Percentiles rank a stretch among this genome's conserved stretches.
These are phyloP conservation scores for Saturnispora bothae DNA, from an alignment of 805 yeast genomes.

Conservation along the genomic window DNA sequence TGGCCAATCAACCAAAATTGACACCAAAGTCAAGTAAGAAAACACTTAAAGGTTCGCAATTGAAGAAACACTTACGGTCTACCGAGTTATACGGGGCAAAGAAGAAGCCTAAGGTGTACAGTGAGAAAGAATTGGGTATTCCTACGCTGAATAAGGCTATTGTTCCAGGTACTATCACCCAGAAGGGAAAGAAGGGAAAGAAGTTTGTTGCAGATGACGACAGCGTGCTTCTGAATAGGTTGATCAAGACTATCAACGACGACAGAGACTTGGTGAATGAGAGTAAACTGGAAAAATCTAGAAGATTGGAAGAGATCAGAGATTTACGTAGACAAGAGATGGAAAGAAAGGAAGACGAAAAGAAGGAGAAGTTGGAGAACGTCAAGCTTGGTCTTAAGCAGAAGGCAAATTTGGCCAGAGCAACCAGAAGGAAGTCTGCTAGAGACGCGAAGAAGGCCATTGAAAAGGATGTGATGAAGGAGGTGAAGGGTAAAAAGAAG, in stretches of 20 bases:
- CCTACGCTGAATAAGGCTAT: slow-evolving; percentile 77
- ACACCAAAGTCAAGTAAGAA: slow-evolving; percentile 47
- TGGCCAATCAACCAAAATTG: slow-evolving; percentile 46
- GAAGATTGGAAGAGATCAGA: slow-evolving; percentile 81
- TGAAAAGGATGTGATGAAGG: slow-evolving; percentile 16
- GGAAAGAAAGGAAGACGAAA: slow-evolving; percentile 69
- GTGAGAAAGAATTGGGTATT: slow-evolving; percentile 69
- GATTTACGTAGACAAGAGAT: slow-evolving; percentile 80
- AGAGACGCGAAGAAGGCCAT: slow-evolving; percentile 23
- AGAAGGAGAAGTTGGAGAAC: slow-evolving; percentile 56
- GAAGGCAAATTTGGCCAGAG: slow-evolving; percentile 62
- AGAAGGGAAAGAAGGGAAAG: slow-evolving; percentile 77
- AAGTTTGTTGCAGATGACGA: slow-evolving; percentile 67
- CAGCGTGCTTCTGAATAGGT: slow-evolving; percentile 47
- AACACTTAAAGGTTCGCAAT: slow-evolving; percentile 38
- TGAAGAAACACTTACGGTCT: slow-evolving; percentile 57
- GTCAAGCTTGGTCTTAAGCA: slow-evolving; percentile 69
- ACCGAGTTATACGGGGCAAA: slow-evolving; percentile 61
- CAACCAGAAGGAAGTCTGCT: slow-evolving; percentile 51
- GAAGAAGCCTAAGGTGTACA: slow-evolving; percentile 44
- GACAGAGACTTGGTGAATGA: slow-evolving; percentile 69
- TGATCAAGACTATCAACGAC: slow-evolving; percentile 75
- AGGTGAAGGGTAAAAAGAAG: slow-evolving; percentile 28
- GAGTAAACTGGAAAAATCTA: slow-evolving; percentile 81
- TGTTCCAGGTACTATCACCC: slow-evolving; percentile 66